A percentile compares a stretch with the other conserved stretches of the same genome.
Conservation (phyloP, 1,284 basidiomycete species). For the Xerocomus amazonicus region DNA sequence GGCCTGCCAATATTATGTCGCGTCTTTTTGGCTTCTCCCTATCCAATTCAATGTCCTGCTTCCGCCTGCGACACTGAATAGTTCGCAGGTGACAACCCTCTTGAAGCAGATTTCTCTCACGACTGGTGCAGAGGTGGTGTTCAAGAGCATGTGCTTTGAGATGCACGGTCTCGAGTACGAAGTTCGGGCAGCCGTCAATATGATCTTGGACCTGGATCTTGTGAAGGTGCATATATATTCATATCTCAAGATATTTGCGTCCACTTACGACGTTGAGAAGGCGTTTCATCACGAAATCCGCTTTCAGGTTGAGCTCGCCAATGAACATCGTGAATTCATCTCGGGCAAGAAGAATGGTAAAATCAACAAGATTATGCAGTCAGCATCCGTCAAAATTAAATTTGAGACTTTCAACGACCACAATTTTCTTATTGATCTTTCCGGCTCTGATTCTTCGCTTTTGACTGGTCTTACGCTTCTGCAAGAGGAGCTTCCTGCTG, state of each 20-base stretch:
- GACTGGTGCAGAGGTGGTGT: slow-evolving; percentile 92
- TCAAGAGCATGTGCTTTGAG: slow-evolving; percentile 97
- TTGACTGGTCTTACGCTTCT: slow-evolving; percentile 86
- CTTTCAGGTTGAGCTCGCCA: slow-evolving; percentile 97
- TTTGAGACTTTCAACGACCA: slow-evolving; percentile 99
- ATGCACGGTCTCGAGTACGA: slow-evolving; percentile 95
- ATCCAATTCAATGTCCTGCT: slow-evolving; percentile 91
- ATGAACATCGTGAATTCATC: slow-evolving; percentile 98
- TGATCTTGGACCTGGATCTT: slow-evolving; percentile 88
- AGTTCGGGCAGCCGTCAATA: slow-evolving; percentile 81
- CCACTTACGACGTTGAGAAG: slow-evolving; percentile 37
- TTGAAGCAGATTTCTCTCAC: slow-evolving; percentile 84
- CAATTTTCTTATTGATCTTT: slow-evolving; percentile 96
- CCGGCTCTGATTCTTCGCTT: slow-evolving; percentile 78
- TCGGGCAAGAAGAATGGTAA: slow-evolving; percentile 98
- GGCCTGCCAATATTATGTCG: slow-evolving; percentile 95
- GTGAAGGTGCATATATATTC: slow-evolving; percentile 63
- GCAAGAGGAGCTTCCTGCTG: slow-evolving; percentile 97
- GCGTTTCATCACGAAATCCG: slow-evolving; percentile 95
- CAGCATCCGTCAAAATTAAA: slow-evolving; percentile 95
- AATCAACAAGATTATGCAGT: slow-evolving; percentile 98
- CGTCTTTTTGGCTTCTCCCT: slow-evolving; percentile 93
- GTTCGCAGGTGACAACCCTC: slow-evolving; percentile 79
- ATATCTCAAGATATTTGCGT: not conserved
- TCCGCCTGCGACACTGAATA: slow-evolving; percentile 78